Evolutionary conservation across 2,329 filamentous ascomycete genomes (phyloP).

Genomic region (Coniosporium uncinatum): DNA sequence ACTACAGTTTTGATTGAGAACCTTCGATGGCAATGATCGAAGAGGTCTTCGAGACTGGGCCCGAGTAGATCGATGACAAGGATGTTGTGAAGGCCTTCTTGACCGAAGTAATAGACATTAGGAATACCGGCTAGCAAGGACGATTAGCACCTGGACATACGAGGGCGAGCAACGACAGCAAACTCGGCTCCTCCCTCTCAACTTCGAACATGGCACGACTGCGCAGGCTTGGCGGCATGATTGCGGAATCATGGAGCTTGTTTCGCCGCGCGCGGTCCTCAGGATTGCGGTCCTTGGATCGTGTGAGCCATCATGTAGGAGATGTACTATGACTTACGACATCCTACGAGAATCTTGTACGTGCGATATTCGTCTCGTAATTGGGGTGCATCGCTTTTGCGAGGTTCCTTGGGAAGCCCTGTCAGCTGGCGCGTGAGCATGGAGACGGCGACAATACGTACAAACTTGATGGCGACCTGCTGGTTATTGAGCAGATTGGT

Average conservation of each 20-base stretch:
- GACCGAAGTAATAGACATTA: conserved; percentile 99
- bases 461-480: conserved; percentile 99
- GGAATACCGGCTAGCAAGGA: conserved; percentile 98
- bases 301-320: no score
- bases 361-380: conserved; percentile 97
- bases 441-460: conserved; percentile 41
- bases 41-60: conserved; percentile 92
- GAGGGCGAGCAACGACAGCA: no score
- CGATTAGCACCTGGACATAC: no score
- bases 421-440: background rate
- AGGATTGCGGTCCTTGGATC: no score
- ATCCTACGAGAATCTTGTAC: conserved; percentile 99
- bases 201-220: no score
- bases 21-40: conserved; percentile 93
- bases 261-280: no score
- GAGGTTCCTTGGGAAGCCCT: conserved; percentile 68
- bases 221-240: no score
- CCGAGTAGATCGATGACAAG: conserved; percentile 96
- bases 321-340: conserved; percentile 91
- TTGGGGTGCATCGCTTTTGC: conserved; percentile 98
- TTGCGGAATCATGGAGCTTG: no score
- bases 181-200: no score
- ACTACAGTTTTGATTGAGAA: conserved; percentile 98
- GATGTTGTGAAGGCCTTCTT: conserved; percentile 98
- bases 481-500: conserved; percentile 99